Conservation (phyloP, 108 stramenopile genomes). For the Nitzschia palea region DNA sequence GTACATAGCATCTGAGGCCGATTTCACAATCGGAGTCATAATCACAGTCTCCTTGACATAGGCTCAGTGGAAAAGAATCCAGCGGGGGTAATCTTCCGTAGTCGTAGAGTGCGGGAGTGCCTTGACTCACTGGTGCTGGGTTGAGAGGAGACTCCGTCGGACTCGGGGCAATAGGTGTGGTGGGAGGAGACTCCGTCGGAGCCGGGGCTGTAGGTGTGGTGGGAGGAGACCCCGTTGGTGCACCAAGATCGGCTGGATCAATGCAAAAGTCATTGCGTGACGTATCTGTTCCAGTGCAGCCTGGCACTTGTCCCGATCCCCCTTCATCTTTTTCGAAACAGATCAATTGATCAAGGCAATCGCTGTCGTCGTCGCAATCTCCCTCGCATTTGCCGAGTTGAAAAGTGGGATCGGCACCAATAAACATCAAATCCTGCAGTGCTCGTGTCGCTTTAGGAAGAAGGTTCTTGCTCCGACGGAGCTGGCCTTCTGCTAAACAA, state of each 20-base stretch:
- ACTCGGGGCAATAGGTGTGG: not conserved
- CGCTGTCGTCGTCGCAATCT: conserved; percentile 42
- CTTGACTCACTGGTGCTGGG: not conserved
- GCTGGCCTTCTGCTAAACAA: not conserved
- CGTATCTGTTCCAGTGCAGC: conserved; percentile 27
- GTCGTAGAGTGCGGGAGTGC: not conserved
- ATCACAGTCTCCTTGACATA: conserved; percentile 59
- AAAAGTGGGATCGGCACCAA: not conserved
- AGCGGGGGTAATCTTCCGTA: not conserved
- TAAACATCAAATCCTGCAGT: not conserved
- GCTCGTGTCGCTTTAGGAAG: not conserved
- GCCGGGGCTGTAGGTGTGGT: not conserved
- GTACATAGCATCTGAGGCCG: conserved; percentile 34
- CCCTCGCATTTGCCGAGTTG: conserved; percentile 35
- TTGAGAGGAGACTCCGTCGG: too few species aligned
- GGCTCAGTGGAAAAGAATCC: conserved; percentile 19
- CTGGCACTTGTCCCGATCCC: conserved; percentile 16
- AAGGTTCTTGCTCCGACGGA: not conserved
- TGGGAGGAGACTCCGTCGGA: not conserved
- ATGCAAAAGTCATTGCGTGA: conserved; percentile 32
- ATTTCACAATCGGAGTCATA: conserved; percentile 34
- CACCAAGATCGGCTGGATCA: not conserved
- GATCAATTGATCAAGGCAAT: conserved; percentile 34
- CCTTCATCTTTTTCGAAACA: conserved; percentile 25
- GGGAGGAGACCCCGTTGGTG: not conserved